Conservation (phyloP, 2,329 filamentous ascomycete species). For the Diplocarpon mali region DNA sequence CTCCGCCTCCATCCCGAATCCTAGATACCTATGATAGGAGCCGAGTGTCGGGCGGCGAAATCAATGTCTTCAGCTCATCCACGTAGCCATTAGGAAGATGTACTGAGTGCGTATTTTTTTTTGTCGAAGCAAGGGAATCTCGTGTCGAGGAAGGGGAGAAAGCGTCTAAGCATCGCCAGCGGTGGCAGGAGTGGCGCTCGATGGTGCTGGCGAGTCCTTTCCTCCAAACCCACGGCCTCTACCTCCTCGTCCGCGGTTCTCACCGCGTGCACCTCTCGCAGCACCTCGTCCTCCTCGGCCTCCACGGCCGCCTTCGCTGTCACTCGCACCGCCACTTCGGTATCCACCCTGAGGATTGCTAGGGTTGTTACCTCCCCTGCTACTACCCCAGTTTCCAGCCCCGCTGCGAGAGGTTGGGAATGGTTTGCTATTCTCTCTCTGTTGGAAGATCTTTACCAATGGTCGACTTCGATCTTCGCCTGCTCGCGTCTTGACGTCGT, state of each 20-base stretch:
- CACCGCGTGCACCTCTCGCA: conserved; percentile 42
- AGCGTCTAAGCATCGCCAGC: conserved; percentile 23
- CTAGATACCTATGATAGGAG: conserved; percentile 20
- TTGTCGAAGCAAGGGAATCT: conserved; percentile 22
- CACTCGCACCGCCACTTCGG: conserved; percentile 72
- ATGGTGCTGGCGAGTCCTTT: conserved; percentile 38
- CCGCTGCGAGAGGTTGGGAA: conserved; percentile 49
- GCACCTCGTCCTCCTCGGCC: conserved; percentile 46
- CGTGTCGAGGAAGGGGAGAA: conserved; percentile 6
- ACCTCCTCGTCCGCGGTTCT: conserved; percentile 44
- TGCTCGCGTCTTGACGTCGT: conserved; percentile 62
- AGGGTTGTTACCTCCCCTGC: conserved; percentile 48
- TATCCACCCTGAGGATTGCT: conserved; percentile 56
- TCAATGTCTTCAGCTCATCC: conserved; percentile 22
- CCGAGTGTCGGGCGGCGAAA: conserved; percentile 19
- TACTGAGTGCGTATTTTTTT: conserved; percentile 25
- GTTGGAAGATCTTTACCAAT: conserved; percentile 73
- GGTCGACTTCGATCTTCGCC: conserved; percentile 66
- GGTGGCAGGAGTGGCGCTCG: conserved; percentile 39
- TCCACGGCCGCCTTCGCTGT: conserved; percentile 51
- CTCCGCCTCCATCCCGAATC: conserved; percentile 25
- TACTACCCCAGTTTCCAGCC: conserved; percentile 56
- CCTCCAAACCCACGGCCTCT: conserved; percentile 38
- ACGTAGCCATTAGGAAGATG: conserved; percentile 24
- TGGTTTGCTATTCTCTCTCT: conserved; percentile 42